Conservation (phyloP, 306 rosid species). For the Lithocarpus polystachyus region DNA sequence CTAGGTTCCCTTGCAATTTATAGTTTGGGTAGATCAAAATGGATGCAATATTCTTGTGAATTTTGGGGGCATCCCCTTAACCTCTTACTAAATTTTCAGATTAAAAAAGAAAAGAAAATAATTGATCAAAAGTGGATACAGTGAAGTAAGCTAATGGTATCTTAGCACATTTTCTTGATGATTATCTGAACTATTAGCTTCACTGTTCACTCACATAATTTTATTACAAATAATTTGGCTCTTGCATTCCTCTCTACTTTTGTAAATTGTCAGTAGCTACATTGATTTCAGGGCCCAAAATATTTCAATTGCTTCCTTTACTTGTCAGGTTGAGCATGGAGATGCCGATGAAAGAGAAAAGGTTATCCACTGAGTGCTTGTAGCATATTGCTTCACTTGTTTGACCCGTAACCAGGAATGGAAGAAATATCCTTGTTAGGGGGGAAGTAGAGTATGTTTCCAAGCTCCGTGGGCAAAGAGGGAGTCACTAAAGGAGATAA, state of each 20-base stretch:
- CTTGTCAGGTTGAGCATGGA: conserved; percentile 50
- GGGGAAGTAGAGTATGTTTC: neutral
- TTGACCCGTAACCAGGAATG: neutral
- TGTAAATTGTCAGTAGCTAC: neutral
- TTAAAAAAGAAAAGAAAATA: neutral
- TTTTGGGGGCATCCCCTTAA: neutral
- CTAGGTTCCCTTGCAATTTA: neutral
- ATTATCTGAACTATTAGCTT: neutral
- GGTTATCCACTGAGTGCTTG: conserved; percentile 33
- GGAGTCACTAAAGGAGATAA: neutral
- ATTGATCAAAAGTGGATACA: neutral
- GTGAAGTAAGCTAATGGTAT: neutral
- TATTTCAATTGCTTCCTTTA: neutral
- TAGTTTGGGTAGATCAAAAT: neutral
- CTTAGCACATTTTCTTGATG: neutral
- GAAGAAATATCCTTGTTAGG: neutral
- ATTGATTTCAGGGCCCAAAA: neutral
- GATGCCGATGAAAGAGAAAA: conserved; percentile 45
- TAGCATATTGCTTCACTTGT: neutral
- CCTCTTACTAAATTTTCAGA: too few relatives aligned
- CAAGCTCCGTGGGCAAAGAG: neutral
- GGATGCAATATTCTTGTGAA: neutral
- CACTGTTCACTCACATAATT: neutral
- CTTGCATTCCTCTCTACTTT: neutral
- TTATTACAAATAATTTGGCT: neutral